Conservation (phyloP, 495 filamentous ascomycete species). For the Penicillium ucsense region DNA sequence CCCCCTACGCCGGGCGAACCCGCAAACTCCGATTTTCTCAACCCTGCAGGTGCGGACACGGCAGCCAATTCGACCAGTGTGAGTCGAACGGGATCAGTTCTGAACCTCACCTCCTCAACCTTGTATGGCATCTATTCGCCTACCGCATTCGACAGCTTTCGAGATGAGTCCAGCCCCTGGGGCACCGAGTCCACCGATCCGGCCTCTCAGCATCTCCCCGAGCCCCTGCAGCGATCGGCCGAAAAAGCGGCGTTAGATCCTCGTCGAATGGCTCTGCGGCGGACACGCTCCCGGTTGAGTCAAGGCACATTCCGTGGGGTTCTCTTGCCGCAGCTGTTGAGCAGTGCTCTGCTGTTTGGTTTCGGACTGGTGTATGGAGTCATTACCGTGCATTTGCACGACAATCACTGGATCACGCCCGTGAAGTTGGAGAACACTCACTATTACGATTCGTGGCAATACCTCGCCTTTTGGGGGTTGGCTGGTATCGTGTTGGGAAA, state of each 20-base stretch:
- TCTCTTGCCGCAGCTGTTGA: conserved; percentile 38
- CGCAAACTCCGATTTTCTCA: conserved; percentile 23
- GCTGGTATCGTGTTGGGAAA: conserved; percentile 69
- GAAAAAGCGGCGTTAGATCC: conserved; percentile 18
- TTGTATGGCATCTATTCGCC: conserved; percentile 85
- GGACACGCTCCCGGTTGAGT: conserved; percentile 29
- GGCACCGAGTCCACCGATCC: conserved; percentile 63
- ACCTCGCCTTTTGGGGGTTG: conserved; percentile 71
- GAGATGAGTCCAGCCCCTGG: conserved; percentile 53
- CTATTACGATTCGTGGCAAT: conserved; percentile 52
- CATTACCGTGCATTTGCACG: conserved; percentile 74
- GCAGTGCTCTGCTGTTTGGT: conserved; percentile 60
- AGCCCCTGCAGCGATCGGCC: conserved; percentile 16
- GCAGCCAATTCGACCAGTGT: conserved; percentile 23
- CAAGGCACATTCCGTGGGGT: conserved; percentile 36
- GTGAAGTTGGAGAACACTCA: conserved; percentile 51
- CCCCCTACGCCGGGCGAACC: conserved; percentile 37
- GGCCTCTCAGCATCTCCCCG: conserved; percentile 15
- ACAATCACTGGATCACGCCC: conserved; percentile 53
- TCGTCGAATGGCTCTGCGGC: conserved; percentile 21
- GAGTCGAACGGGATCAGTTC: conserved; percentile 62
- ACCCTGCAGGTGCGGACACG: conserved; percentile 16
- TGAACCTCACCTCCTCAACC: conserved; percentile 83
- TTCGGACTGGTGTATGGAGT: conserved; percentile 80
- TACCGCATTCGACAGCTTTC: conserved; percentile 41